Evolutionary conservation across 176 grass and related monocot species (phyloP).

Genomic region (Lolium rigidum): DNA sequence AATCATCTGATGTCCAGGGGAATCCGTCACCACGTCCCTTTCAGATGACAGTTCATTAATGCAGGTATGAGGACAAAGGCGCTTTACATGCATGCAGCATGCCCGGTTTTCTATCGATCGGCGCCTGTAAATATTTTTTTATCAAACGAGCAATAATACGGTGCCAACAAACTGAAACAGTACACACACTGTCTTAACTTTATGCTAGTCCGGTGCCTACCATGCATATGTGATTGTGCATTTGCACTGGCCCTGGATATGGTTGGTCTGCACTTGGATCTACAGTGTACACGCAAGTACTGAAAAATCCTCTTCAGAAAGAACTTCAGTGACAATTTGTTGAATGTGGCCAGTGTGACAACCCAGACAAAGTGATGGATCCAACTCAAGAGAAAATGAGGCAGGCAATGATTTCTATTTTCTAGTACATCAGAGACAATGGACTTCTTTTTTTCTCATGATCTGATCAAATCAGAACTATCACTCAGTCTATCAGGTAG

Average conservation of each 20-base stretch:
- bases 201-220: not conserved
- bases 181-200: not conserved
- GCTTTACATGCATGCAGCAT: not conserved
- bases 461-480: not conserved
- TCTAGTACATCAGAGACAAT: not conserved
- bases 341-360: not conserved
- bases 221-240: not conserved
- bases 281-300: not conserved
- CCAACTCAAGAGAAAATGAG: not conserved
- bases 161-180: conserved; percentile 3
- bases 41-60: conserved; percentile 18
- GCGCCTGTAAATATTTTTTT: not conserved
- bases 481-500: too few species aligned
- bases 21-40: conserved; percentile 16
- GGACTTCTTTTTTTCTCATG: not conserved
- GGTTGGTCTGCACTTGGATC: conserved; percentile 6
- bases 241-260: not conserved
- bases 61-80: not conserved
- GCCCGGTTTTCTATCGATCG: not conserved
- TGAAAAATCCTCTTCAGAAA: not conserved
- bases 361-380: not conserved
- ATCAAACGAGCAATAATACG: not conserved
- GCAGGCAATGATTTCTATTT: not conserved
- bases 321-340: not conserved
- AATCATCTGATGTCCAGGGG: not conserved